These are phyloP conservation scores for Tulasnella sp. DNA, from an alignment of 768 basidiomycete species.

Conservation along the genomic window DNA sequence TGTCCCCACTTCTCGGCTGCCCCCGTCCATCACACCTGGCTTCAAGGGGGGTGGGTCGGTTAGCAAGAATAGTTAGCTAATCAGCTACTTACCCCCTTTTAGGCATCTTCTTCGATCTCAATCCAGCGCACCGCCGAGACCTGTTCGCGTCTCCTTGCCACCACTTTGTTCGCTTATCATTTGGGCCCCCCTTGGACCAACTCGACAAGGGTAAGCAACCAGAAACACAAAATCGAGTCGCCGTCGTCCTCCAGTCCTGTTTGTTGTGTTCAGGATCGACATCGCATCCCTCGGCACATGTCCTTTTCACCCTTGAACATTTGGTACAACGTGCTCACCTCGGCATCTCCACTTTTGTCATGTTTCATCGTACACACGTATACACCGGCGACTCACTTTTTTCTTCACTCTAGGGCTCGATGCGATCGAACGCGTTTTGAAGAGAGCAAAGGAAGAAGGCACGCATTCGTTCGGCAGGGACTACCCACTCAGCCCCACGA, in stretches of 20 bases:
- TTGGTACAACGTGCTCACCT: no score
- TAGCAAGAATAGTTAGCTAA: no score
- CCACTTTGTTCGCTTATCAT: constrained; percentile 77
- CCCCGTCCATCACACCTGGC: no score
- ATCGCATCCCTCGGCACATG: no score
- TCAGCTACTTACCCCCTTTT: no score
- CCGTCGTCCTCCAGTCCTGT: background rate
- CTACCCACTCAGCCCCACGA: constrained; percentile 25
- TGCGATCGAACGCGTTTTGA: constrained; percentile 69
- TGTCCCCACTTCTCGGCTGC: background rate
- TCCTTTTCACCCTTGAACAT: no score
- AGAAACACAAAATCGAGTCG: background rate
- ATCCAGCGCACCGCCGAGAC: constrained; percentile 55
- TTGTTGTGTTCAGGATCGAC: background rate
- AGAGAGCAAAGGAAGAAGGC: constrained; percentile 35
- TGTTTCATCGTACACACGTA: no score
- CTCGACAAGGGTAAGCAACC: constrained; percentile 59
- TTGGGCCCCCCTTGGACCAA: constrained; percentile 68
- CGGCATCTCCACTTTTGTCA: no score
- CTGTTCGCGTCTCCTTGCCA: constrained; percentile 84
- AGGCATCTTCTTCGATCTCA: constrained; percentile 27
- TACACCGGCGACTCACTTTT: background rate
- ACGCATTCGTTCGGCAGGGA: constrained; percentile 54
- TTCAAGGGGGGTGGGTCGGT: no score
- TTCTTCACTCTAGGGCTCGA: constrained; percentile 47